A percentile compares a stretch with the other conserved stretches of the same genome.
phyloP scores from a whole-genome alignment of 257 asterid genomes.

The Fraxinus anomala region DNA sequence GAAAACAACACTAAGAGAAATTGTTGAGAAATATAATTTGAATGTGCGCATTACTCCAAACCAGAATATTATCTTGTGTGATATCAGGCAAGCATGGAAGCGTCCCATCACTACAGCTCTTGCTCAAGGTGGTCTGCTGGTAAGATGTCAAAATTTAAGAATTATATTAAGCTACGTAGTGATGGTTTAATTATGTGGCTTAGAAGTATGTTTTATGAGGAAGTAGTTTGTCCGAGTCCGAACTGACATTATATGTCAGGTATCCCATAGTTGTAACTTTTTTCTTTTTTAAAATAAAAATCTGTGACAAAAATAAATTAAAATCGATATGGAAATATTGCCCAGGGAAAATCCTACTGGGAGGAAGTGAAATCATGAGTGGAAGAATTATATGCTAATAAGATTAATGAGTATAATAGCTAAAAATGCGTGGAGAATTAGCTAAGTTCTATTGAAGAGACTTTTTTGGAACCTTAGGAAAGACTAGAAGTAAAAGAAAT shows the following conservation, averaged over 20 bases:
- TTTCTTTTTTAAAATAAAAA: background rate
- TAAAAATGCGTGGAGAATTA: background rate
- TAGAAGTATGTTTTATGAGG: background rate
- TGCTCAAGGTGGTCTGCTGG: conserved; percentile 63
- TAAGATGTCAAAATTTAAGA: conserved; percentile 22
- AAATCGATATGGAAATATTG: background rate
- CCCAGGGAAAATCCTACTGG: background rate
- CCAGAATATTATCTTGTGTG: conserved; percentile 54
- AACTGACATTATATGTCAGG: background rate
- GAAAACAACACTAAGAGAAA: conserved; percentile 80
- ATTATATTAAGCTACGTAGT: background rate
- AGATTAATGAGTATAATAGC: background rate
- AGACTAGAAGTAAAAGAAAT: background rate
- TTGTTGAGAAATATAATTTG: conserved; percentile 85
- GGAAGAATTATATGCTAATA: background rate
- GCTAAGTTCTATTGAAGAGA: background rate
- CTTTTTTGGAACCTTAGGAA: background rate
- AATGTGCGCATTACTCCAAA: conserved; percentile 55
- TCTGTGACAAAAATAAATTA: background rate
- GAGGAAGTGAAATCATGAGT: background rate
- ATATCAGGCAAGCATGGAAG: conserved; percentile 69
- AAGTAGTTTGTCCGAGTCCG: background rate
- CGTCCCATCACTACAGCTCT: conserved; percentile 53
- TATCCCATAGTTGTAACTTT: background rate
- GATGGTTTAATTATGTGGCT: background rate